These are phyloP conservation scores for Boletellus deceptivus DNA, from an alignment of 1,284 basidiomycete genomes.

Conservation along the genomic window DNA sequence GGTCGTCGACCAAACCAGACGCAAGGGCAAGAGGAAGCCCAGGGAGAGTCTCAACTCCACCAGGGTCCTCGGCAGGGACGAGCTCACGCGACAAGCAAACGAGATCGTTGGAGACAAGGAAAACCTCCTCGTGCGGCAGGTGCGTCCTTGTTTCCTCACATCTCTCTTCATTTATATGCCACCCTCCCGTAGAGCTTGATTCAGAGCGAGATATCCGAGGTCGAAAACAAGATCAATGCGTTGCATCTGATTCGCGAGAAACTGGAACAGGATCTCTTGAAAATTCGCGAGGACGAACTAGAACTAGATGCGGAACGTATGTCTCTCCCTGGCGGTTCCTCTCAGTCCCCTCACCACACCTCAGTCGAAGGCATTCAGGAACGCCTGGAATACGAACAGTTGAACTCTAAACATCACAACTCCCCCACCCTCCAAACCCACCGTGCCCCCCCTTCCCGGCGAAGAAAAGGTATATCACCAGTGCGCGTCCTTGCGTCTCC, in stretches of 20 bases:
- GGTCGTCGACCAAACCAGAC: conserved; percentile 48
- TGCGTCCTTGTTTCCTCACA: conserved; percentile 41
- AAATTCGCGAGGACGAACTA: conserved; percentile 91
- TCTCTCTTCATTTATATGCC: conserved; percentile 8
- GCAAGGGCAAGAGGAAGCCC: conserved; percentile 56
- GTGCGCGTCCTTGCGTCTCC: conserved; percentile 10
- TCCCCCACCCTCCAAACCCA: conserved; percentile 37
- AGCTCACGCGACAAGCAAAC: conserved; percentile 75
- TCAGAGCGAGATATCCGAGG: conserved; percentile 82
- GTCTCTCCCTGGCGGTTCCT: conserved; percentile 29
- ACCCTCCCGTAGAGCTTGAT: conserved; percentile 66
- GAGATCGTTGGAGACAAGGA: conserved; percentile 89
- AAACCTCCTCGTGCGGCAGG: conserved; percentile 82
- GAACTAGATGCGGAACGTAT: conserved; percentile 92
- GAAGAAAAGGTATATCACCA: conserved; percentile 62
- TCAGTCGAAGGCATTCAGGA: conserved; percentile 87
- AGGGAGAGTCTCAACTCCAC: conserved; percentile 67
- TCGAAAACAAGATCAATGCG: conserved; percentile 84
- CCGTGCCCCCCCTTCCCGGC: conserved; percentile 61
- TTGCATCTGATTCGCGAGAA: conserved; percentile 80
- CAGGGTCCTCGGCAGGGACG: conserved; percentile 77
- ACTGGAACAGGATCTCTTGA: conserved; percentile 82
- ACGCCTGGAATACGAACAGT: conserved; percentile 68
- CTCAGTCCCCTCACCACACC: conserved; percentile 8
- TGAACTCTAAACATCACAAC: conserved; percentile 37